Percentiles rank a stretch among this genome's conserved stretches.
phyloP scores from a whole-genome alignment of 23 red algal genomes.

The Gracilaria domingensis region DNA sequence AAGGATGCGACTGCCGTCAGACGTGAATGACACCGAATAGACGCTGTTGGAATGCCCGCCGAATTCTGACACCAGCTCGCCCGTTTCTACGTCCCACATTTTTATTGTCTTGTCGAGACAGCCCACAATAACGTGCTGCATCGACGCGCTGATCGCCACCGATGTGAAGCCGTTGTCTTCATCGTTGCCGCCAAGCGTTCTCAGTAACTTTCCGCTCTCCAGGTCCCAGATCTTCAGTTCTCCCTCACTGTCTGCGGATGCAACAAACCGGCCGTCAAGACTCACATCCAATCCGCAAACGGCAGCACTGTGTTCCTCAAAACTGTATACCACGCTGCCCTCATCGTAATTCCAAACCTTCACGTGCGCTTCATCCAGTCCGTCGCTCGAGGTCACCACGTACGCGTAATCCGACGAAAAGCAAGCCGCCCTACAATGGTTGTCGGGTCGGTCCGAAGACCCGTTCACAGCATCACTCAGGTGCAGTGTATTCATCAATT shows the following conservation, averaged over 20 bases:
- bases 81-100: conserved; percentile 1
- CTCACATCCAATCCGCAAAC: neutral
- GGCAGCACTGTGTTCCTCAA: neutral
- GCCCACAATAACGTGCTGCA: neutral
- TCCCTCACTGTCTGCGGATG: neutral
- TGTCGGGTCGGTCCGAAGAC: neutral
- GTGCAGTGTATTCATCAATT: neutral
- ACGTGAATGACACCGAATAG: neutral
- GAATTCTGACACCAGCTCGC: neutral
- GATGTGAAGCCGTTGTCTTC: neutral
- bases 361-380: neutral
- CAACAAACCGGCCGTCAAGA: neutral
- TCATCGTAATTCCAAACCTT: neutral
- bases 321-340: neutral
- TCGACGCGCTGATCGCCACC: conserved; percentile 2
- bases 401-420: neutral
- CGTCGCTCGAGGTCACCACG: neutral
- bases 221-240: neutral
- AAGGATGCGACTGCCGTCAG: neutral
- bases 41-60: neutral
- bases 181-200: neutral
- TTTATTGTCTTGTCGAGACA: conserved; percentile 2
- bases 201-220: neutral
- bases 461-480: neutral
- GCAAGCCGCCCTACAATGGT: neutral